Conservation (phyloP, 495 filamentous ascomycete species). For the Friedmanniomyces simplex region DNA sequence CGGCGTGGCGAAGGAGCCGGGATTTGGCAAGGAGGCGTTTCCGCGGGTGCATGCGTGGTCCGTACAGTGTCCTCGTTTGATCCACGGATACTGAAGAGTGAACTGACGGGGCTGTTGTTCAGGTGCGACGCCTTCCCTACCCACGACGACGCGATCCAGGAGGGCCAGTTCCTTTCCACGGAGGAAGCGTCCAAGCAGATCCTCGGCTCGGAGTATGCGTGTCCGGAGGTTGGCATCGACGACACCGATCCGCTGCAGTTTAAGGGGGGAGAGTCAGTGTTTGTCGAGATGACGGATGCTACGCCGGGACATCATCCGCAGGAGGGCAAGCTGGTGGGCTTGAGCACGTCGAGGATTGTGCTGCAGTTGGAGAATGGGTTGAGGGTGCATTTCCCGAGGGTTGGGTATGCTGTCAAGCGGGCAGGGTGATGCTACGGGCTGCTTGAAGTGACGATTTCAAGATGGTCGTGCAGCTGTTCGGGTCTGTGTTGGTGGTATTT, state of each 20-base stretch:
- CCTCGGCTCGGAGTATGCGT: constrained; percentile 1
- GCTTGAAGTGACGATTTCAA: too few species aligned
- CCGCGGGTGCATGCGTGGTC: constrained; percentile 13
- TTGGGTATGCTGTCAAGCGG: constrained; percentile 5
- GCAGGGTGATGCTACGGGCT: neutral
- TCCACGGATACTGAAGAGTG: neutral
- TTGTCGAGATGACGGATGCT: constrained; percentile 12
- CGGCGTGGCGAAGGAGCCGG: constrained; percentile 14
- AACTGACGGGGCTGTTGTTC: neutral
- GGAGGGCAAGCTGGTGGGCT: constrained; percentile 2
- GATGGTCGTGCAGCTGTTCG: too few species aligned
- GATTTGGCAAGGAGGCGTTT: constrained; percentile 11
- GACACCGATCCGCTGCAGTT: constrained; percentile 2
- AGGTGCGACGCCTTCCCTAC: neutral
- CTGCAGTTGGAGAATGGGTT: constrained; percentile 9
- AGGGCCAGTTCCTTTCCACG: neutral
- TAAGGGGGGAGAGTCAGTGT: constrained; percentile 3
- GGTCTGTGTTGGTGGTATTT: too few species aligned
- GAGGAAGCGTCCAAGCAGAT: constrained; percentile 9
- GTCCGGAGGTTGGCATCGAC: constrained; percentile 4
- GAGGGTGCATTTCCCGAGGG: constrained; percentile 8
- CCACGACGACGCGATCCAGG: constrained; percentile 7
- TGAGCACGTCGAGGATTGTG: constrained; percentile 4
- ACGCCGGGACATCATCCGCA: constrained; percentile 10
- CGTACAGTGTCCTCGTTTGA: neutral